Conservation (phyloP, 768 basidiomycete genomes). For the Kwoniella newhampshirensis region DNA sequence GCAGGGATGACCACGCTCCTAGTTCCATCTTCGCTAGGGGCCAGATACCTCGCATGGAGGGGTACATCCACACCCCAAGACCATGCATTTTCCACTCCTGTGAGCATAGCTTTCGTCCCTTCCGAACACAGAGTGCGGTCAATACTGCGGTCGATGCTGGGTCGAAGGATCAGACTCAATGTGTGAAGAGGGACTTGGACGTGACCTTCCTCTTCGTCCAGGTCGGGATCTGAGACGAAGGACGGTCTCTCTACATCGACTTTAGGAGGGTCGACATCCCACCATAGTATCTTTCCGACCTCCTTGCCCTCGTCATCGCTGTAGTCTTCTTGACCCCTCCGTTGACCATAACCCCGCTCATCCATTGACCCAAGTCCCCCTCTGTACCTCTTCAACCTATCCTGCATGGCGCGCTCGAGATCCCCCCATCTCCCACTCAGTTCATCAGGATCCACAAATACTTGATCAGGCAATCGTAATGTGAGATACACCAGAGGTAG, state of each 20-base stretch:
- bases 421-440: conserved; percentile 7
- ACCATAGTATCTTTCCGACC: background rate
- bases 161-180: background rate
- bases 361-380: background rate
- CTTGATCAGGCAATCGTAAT: conserved; percentile 23
- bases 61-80: conserved; percentile 30
- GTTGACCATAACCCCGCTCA: background rate
- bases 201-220: conserved; percentile 15
- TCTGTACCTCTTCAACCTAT: background rate
- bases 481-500: background rate
- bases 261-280: background rate
- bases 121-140: no score
- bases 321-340: no score
- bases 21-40: conserved; percentile 17
- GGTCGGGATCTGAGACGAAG: background rate
- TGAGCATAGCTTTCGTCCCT: no score
- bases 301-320: background rate
- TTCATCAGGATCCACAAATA: conserved; percentile 38
- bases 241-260: conserved; percentile 18
- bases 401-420: background rate
- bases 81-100: background rate
- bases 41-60: conserved; percentile 34
- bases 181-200: background rate
- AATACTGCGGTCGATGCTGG: background rate
- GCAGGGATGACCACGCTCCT: conserved; percentile 10